These are phyloP conservation scores for Solanum corneliomulleri DNA, from an alignment of 257 asterid genomes.

Conservation along the genomic window DNA sequence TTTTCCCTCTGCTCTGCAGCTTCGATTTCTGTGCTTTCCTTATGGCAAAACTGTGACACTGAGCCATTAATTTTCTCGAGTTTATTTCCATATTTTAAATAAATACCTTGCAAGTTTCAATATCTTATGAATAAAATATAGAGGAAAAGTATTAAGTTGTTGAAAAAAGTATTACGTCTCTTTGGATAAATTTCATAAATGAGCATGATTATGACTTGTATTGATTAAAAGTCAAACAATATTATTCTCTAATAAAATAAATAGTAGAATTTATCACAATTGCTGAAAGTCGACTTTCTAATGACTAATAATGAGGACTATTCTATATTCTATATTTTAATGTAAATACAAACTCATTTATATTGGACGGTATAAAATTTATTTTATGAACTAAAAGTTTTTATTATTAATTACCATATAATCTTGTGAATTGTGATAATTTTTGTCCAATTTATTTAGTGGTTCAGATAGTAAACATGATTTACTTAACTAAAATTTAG, in stretches of 20 bases:
- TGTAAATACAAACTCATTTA: background rate
- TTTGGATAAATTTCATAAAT: background rate
- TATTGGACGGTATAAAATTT: background rate
- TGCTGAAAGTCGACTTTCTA: background rate
- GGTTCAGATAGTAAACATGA: background rate
- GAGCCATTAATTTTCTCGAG: background rate
- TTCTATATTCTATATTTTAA: too few relatives aligned
- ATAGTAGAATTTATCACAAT: background rate
- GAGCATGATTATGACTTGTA: background rate
- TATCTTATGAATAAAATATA: background rate
- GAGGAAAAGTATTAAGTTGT: background rate
- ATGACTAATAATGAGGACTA: background rate
- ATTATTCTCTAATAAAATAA: too few relatives aligned
- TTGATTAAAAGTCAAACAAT: background rate
- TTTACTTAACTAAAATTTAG: background rate
- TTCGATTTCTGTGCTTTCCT: constrained; percentile 3
- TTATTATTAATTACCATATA: background rate
- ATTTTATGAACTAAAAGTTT: background rate
- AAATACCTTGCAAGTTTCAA: background rate
- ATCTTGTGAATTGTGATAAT: background rate
- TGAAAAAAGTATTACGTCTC: background rate
- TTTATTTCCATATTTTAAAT: background rate
- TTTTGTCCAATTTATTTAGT: background rate
- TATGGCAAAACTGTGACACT: background rate
- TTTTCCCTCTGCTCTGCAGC: background rate